Percentiles rank a stretch among this genome's conserved stretches.
These are phyloP conservation scores for Solanum stenotomum DNA, from an alignment of 257 asterid genomes.

Conservation along the genomic window DNA sequence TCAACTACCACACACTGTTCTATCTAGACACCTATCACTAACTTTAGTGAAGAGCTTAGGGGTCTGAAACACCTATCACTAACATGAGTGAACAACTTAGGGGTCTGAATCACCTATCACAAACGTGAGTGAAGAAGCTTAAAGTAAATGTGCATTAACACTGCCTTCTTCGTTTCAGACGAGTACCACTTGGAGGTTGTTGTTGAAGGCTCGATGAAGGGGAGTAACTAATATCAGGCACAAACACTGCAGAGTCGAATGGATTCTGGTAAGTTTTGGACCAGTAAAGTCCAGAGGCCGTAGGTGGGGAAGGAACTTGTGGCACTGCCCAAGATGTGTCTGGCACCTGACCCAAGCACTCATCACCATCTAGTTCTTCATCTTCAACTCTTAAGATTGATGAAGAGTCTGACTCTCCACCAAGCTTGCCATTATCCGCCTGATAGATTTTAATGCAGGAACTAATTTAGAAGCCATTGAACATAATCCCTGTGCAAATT, in stretches of 20 bases:
- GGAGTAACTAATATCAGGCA: constrained; percentile 54
- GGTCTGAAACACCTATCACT: neutral
- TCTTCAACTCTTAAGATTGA: constrained; percentile 35
- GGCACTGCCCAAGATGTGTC: constrained; percentile 74
- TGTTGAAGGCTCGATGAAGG: constrained; percentile 17
- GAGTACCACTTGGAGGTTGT: constrained; percentile 16
- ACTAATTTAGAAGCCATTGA: constrained; percentile 3
- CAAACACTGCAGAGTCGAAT: constrained; percentile 32
- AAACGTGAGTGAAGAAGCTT: neutral
- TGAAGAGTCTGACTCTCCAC: constrained; percentile 58
- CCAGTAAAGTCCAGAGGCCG: constrained; percentile 81
- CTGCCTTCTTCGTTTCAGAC: constrained; percentile 36
- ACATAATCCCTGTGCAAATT: neutral
- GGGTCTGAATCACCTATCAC: neutral
- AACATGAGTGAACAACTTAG: neutral
- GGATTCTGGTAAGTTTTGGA: constrained; percentile 25
- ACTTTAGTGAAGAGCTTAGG: neutral
- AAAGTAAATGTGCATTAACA: constrained; percentile 11
- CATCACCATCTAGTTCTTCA: constrained; percentile 54
- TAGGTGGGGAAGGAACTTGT: constrained; percentile 77
- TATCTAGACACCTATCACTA: neutral
- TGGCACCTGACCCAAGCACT: constrained; percentile 48
- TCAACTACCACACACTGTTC: neutral
- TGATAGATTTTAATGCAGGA: constrained; percentile 16
- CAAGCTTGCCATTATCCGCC: constrained; percentile 73